Percentiles rank a stretch among this genome's conserved stretches.
Conservation (phyloP, 257 asterid genomes). For the Nyctanthes arbortristis region DNA sequence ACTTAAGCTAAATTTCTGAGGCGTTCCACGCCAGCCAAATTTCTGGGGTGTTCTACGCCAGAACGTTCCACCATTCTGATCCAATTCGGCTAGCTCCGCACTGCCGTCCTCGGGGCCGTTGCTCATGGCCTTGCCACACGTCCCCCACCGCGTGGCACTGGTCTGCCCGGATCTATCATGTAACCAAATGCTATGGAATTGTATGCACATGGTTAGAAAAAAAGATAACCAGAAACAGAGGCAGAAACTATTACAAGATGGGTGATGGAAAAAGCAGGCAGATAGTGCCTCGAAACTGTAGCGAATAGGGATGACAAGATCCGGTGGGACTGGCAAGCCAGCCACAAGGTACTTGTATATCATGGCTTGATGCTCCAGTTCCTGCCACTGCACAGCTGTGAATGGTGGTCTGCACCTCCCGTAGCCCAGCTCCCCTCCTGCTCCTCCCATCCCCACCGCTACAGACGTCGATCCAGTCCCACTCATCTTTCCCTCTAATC, state of each 20-base stretch:
- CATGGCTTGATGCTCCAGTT: constrained; percentile 97
- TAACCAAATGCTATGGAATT: no score
- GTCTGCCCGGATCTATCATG: no score
- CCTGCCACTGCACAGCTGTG: constrained; percentile 97
- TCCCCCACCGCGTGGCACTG: no score
- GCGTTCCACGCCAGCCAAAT: no score
- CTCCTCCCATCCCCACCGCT: constrained; percentile 49
- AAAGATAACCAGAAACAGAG: constrained; percentile 11
- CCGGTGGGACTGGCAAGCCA: constrained; percentile 88
- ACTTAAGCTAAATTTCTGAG: no score
- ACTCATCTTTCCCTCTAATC: constrained; percentile 45
- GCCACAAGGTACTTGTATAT: constrained; percentile 86
- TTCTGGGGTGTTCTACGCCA: no score
- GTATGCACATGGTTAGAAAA: not conserved
- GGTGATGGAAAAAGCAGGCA: constrained; percentile 75
- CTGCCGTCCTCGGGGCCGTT: no score
- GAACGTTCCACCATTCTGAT: no score
- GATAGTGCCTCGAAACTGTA: constrained; percentile 84
- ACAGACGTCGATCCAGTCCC: constrained; percentile 57
- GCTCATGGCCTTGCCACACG: no score
- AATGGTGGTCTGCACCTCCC: constrained; percentile 74
- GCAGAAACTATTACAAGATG: constrained; percentile 54
- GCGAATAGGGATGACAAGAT: constrained; percentile 83
- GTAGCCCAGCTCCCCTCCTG: constrained; percentile 54
- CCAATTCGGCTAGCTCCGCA: no score